These are phyloP conservation scores for Cryphonectria radicalis DNA, from an alignment of 2,329 filamentous ascomycete species.

Conservation along the genomic window DNA sequence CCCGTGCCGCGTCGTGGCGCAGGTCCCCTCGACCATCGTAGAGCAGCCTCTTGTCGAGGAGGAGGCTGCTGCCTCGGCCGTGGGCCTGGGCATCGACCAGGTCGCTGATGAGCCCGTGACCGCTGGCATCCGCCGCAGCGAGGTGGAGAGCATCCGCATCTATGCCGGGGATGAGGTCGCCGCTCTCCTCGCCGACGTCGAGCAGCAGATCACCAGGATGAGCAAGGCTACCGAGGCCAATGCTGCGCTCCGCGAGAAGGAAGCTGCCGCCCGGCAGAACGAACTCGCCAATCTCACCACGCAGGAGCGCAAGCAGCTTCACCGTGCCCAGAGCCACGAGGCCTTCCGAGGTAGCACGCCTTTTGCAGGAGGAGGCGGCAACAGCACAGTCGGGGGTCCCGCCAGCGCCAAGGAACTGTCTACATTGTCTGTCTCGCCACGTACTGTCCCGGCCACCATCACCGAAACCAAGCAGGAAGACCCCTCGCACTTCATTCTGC, in stretches of 20 bases:
- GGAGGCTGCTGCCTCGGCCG: conserved; percentile 42
- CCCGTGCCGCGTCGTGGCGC: conserved; percentile 55
- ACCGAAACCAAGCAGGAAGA: conserved; percentile 37
- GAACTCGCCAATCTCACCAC: conserved; percentile 35
- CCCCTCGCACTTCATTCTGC: conserved; percentile 48
- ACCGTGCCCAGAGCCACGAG: conserved; percentile 57
- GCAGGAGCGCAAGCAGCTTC: conserved; percentile 46
- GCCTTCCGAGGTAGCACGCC: conserved; percentile 47
- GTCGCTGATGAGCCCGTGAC: conserved; percentile 31
- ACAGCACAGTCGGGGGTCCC: conserved; percentile 26
- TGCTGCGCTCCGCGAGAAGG: conserved; percentile 40
- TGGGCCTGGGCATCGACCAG: conserved; percentile 33
- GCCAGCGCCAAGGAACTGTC: conserved; percentile 21
- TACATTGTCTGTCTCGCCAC: conserved; percentile 11
- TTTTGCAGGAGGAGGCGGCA: conserved; percentile 32
- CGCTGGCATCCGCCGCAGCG: conserved; percentile 39
- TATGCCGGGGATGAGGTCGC: conserved; percentile 72
- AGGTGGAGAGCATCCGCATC: conserved; percentile 68
- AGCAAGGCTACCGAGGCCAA: conserved; percentile 42
- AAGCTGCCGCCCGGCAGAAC: conserved; percentile 29
- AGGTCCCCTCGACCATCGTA: conserved; percentile 60
- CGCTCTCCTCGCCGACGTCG: conserved; percentile 68
- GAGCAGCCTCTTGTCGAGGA: conserved; percentile 56
- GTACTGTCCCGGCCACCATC: conserved; percentile 33
- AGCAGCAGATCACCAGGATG: conserved; percentile 60